Conservation (phyloP, 768 basidiomycete genomes). For the Tremella yokohamensis region DNA sequence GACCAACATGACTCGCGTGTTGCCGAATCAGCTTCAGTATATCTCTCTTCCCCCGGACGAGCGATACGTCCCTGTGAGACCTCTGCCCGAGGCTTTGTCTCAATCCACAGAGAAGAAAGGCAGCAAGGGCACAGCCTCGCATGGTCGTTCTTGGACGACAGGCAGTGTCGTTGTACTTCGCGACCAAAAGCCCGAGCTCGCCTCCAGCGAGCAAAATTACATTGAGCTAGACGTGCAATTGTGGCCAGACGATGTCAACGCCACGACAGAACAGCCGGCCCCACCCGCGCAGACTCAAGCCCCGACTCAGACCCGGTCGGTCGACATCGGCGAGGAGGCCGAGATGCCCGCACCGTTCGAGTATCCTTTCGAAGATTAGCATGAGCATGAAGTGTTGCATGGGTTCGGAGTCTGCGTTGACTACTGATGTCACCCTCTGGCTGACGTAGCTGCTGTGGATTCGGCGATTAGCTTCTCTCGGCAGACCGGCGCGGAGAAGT, state of each 20-base stretch:
- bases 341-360: too few species aligned
- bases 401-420: too few species aligned
- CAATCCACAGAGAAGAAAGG: neutral
- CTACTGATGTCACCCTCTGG: too few species aligned
- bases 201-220: slow-evolving; percentile 64
- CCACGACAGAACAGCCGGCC: too few species aligned
- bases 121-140: neutral
- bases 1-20: slow-evolving; percentile 86
- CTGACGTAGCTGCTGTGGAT: too few species aligned
- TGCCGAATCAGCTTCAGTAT: slow-evolving; percentile 78
- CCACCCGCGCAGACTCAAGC: too few species aligned
- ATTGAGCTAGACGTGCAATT: slow-evolving; percentile 57
- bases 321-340: too few species aligned
- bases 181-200: slow-evolving; percentile 64
- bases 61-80: slow-evolving; percentile 84
- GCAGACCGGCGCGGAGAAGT: too few species aligned
- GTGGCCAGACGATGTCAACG: slow-evolving; percentile 21
- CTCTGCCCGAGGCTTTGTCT: slow-evolving; percentile 54
- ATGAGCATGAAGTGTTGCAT: too few species aligned
- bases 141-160: neutral
- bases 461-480: too few species aligned
- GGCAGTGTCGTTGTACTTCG: slow-evolving; percentile 63
- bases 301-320: too few species aligned
- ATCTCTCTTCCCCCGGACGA: slow-evolving; percentile 71
- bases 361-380: too few species aligned